Evolutionary conservation across 148 eudicot genomes (phyloP), one percentile per base, ranked within the genome.

Genomic region (Rhododendron simsii): DNA sequence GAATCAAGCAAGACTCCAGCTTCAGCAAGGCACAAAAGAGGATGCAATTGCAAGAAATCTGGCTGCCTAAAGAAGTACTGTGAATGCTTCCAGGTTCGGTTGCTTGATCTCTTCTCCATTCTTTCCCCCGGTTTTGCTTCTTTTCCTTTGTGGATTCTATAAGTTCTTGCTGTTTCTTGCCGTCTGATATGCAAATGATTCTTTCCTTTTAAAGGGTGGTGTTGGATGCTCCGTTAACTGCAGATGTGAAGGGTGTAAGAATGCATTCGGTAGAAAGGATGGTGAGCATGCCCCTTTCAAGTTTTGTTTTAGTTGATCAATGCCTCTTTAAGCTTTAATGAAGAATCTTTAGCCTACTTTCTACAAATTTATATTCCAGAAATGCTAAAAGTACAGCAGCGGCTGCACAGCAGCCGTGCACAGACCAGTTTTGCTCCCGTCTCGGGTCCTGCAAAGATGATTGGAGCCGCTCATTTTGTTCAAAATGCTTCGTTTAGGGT

Each of bases 41-140:
- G 99, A 87, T 97, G 99, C 91, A 97, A 97, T 88, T 97, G 98
- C 93, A 97, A 97, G 89, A 97, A 97, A 91, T 97, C 98, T 73
- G 93, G 93, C 50, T 97, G 99, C 88, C 89, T 95, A 47, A 97
- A 97, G 92, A 97, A 95, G 88, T 97, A 97, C 83, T 97, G 99
- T 86, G 99, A 97, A 95, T 97, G 99, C 90, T 97, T 90, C 91
- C 99, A 97, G 99, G 99, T 96, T 84, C 41, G 65, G 57, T 55
- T 45, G 44, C 41, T 39, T 18, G 33, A 67, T 67, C 33, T 61
- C 41, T 39, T 26, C 33, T 80, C 87, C 45, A 20, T 86, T 79
- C 21, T 39, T 76, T 18, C 74, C 6, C 61, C 21, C 5, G 0
- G 65, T 75, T 39, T 35, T 85, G n/a, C 3, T 20, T 20, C n/a